These are phyloP conservation scores for Talaromyces adpressus DNA, from an alignment of 495 filamentous ascomycete genomes.

Conservation along the genomic window DNA sequence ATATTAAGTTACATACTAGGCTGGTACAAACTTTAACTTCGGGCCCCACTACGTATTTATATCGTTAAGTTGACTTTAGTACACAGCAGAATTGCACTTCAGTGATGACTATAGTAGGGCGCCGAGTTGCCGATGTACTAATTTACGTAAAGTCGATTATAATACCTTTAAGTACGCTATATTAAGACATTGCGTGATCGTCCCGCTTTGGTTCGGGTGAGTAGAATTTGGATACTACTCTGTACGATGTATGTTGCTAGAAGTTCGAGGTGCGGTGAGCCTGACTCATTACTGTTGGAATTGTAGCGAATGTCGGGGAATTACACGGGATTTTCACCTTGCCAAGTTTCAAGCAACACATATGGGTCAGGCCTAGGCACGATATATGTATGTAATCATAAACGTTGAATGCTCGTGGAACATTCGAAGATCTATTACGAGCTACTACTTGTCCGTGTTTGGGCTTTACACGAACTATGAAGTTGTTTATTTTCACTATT, in stretches of 20 bases:
- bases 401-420: not conserved
- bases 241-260: not conserved
- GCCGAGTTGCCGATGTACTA: not conserved
- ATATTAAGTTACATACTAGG: not conserved
- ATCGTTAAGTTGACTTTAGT: not conserved
- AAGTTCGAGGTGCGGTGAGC: not conserved
- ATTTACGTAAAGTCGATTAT: not conserved
- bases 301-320: not conserved
- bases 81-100: not conserved
- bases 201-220: not conserved
- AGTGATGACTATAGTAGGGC: not conserved
- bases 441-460: not conserved
- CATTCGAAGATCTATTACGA: not conserved
- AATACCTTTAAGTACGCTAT: not conserved
- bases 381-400: not conserved
- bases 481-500: conserved; percentile 17
- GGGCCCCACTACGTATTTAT: too few species aligned
- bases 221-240: not conserved
- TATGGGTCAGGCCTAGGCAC: not conserved
- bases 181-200: not conserved
- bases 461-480: conserved; percentile 12
- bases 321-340: not conserved
- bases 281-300: not conserved
- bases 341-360: not conserved
- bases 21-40: not conserved